These are phyloP conservation scores for Endoconidiophora laricicola DNA, from an alignment of 2,329 filamentous ascomycete genomes.

Conservation along the genomic window DNA sequence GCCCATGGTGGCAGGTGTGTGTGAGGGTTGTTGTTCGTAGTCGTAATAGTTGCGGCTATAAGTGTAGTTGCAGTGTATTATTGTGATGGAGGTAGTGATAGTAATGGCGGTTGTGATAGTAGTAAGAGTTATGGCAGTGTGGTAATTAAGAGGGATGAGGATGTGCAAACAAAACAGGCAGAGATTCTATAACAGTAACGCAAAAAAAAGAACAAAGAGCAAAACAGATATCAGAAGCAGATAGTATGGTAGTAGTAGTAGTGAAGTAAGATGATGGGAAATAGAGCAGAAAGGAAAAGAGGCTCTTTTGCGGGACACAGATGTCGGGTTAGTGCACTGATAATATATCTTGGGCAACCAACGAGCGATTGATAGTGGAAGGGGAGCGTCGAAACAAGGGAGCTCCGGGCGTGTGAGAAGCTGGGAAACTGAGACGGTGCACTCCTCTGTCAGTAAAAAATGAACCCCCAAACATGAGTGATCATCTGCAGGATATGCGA, in stretches of 20 bases:
- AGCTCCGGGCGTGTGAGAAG: slow-evolving; percentile 1
- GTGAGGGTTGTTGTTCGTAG: not conserved
- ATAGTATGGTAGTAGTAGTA: not conserved
- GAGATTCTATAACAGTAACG: not conserved
- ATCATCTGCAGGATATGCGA: not conserved
- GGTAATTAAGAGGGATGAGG: not conserved
- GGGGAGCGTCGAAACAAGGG: slow-evolving; percentile 7
- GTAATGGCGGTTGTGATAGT: not conserved
- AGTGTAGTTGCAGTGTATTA: not conserved
- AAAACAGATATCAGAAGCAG: not conserved
- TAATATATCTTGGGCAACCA: too few species aligned
- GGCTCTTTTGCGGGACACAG: not conserved
- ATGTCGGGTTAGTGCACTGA: not conserved
- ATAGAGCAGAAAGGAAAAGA: not conserved
- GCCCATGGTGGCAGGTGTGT: slow-evolving; percentile 1
- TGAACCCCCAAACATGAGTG: too few species aligned
- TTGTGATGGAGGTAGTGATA: not conserved
- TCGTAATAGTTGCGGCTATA: too few species aligned
- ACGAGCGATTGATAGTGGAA: not conserved
- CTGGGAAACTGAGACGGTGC: slow-evolving; percentile 2
- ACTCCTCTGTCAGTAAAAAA: slow-evolving; percentile 1
- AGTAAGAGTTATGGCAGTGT: too few species aligned
- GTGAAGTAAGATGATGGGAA: not conserved
- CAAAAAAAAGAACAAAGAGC: not conserved
- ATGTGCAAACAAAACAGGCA: not conserved